phyloP scores from a whole-genome alignment of 768 basidiomycete species.

The Suillus luteus region DNA sequence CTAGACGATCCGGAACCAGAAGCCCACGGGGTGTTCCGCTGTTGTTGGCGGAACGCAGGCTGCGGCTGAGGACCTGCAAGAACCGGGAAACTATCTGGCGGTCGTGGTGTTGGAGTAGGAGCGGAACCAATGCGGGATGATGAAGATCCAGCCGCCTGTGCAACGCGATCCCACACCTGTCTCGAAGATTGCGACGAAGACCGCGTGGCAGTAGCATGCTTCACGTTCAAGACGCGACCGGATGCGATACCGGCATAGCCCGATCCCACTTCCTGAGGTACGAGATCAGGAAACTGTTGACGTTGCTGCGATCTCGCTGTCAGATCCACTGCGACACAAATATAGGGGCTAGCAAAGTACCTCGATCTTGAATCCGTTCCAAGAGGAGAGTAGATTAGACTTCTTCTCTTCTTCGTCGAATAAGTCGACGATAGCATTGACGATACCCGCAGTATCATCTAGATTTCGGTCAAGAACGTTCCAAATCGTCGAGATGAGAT shows the following conservation, averaged over 20 bases:
- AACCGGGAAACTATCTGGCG: slow-evolving; percentile 33
- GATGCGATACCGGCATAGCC: slow-evolving; percentile 80
- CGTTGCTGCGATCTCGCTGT: slow-evolving; percentile 58
- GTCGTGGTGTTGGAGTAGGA: slow-evolving; percentile 26
- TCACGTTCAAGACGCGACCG: slow-evolving; percentile 83
- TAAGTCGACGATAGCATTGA: slow-evolving; percentile 74
- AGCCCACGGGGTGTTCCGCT: slow-evolving; percentile 66
- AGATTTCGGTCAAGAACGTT: slow-evolving; percentile 66
- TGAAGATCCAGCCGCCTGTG: slow-evolving; percentile 65
- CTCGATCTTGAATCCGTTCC: slow-evolving; percentile 86
- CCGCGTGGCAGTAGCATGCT: slow-evolving; percentile 66
- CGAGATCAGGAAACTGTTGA: slow-evolving; percentile 80
- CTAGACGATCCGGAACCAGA: slow-evolving; percentile 30
- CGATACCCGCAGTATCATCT: slow-evolving; percentile 73
- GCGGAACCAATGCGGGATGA: slow-evolving; percentile 34
- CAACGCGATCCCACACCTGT: slow-evolving; percentile 85
- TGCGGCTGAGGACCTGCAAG: slow-evolving; percentile 19
- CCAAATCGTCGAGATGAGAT: slow-evolving; percentile 89
- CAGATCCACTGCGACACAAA: slow-evolving; percentile 7
- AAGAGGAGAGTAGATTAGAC: slow-evolving; percentile 66
- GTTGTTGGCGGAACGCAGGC: slow-evolving; percentile 42
- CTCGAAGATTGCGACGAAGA: slow-evolving; percentile 59
- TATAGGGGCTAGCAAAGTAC: slow-evolving; percentile 37
- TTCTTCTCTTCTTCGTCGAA: slow-evolving; percentile 87
- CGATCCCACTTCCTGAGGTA: slow-evolving; percentile 55